These are phyloP conservation scores for Rhodotorula mucilaginosa DNA, from an alignment of 1,284 basidiomycete species.

Conservation along the genomic window DNA sequence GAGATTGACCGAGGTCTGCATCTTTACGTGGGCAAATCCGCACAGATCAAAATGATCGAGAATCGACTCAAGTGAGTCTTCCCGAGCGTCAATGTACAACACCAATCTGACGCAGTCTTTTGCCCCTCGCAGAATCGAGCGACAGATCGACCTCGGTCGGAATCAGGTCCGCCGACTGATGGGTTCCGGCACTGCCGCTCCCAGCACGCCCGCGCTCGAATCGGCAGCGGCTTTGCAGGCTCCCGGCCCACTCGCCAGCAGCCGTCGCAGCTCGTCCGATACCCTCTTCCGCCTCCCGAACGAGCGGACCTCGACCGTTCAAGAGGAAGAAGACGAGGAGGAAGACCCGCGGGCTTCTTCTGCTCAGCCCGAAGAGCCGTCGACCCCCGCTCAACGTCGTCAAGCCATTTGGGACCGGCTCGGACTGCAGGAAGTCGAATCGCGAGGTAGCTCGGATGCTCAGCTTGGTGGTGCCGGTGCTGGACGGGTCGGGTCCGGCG, in stretches of 20 bases:
- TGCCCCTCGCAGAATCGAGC: constrained; percentile 58
- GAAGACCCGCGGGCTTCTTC: background rate
- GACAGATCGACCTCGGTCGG: constrained; percentile 76
- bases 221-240: background rate
- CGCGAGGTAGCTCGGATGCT: background rate
- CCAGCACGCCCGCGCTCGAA: background rate
- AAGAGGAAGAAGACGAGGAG: background rate
- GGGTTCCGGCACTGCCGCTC: background rate
- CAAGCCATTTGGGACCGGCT: constrained; percentile 24
- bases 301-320: background rate
- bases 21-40: background rate
- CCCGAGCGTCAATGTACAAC: background rate
- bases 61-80: constrained; percentile 61
- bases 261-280: background rate
- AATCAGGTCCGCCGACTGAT: constrained; percentile 51
- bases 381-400: constrained; percentile 14
- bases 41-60: constrained; percentile 81
- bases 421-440: background rate
- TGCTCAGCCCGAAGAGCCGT: background rate
- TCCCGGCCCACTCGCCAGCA: background rate
- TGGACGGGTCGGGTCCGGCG: background rate
- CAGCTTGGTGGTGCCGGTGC: background rate
- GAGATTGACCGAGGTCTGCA: background rate
- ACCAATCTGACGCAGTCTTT: background rate
- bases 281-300: too few relatives aligned